A percentile compares a stretch with the other conserved stretches of the same genome.
phyloP scores from a whole-genome alignment of 352 stramenopile species.

The Lagenidium giganteum region DNA sequence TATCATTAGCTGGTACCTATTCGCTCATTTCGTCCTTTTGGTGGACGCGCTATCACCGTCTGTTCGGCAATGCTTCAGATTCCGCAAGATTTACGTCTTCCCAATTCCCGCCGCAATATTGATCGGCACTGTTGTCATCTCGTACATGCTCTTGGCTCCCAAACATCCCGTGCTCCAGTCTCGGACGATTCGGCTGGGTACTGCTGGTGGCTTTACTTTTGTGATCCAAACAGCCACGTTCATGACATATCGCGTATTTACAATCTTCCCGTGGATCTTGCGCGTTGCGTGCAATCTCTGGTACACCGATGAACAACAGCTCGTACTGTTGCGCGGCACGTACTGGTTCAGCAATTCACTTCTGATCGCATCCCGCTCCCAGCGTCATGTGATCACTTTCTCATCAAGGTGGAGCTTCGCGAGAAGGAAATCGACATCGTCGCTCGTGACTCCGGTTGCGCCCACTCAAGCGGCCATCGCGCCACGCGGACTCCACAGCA shows the following conservation, averaged over 20 bases:
- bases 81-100: conserved; percentile 13
- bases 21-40: conserved; percentile 39
- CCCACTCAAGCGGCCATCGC: too few relatives aligned
- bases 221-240: conserved; percentile 13
- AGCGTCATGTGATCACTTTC: too few relatives aligned
- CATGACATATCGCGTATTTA: conserved; percentile 13
- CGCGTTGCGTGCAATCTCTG: conserved; percentile 10
- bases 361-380: too few relatives aligned
- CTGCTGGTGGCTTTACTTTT: conserved; percentile 11
- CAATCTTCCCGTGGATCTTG: conserved; percentile 10
- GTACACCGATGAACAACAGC: conserved; percentile 1
- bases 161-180: conserved; percentile 4
- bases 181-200: conserved; percentile 6
- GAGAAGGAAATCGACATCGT: too few relatives aligned
- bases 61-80: conserved; percentile 13
- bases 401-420: too few relatives aligned
- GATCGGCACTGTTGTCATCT: conserved; percentile 2
- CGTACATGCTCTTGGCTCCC: conserved; percentile 4
- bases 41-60: conserved; percentile 39
- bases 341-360: too few relatives aligned
- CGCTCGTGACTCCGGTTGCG: too few relatives aligned
- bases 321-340: conserved; percentile 13
- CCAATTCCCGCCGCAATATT: conserved; percentile 2
- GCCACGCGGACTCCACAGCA: too few relatives aligned
- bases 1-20: conserved; percentile 37